Conservation (phyloP, 495 filamentous ascomycete species). For the Penicillium verhagenii region DNA sequence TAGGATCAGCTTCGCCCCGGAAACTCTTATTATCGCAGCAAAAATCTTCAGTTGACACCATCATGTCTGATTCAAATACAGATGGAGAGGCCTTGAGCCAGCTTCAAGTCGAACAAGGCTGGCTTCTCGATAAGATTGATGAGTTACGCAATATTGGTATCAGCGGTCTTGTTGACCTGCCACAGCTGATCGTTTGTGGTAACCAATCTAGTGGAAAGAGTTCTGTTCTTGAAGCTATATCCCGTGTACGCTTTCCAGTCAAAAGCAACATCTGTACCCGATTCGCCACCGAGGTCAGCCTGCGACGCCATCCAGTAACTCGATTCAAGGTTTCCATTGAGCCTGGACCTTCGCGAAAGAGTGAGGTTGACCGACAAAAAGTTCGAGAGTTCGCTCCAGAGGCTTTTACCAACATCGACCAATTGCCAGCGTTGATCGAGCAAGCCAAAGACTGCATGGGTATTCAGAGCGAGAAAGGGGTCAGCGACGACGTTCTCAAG, state of each 20-base stretch:
- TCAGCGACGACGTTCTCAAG: constrained; percentile 57
- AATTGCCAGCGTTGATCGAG: constrained; percentile 43
- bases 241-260: constrained; percentile 67
- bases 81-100: neutral
- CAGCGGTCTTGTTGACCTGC: constrained; percentile 56
- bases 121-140: constrained; percentile 57
- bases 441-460: constrained; percentile 53
- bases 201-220: constrained; percentile 72
- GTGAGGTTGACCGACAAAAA: constrained; percentile 10
- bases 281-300: constrained; percentile 65
- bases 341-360: constrained; percentile 26
- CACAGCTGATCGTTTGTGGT: constrained; percentile 73
- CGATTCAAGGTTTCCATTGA: constrained; percentile 49
- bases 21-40: too few relatives aligned
- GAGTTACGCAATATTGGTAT: constrained; percentile 55
- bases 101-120: neutral
- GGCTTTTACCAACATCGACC: constrained; percentile 21
- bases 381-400: constrained; percentile 8
- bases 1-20: too few relatives aligned
- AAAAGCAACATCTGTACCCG: constrained; percentile 64
- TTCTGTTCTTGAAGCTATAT: constrained; percentile 72
- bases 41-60: too few relatives aligned
- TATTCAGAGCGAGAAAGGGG: constrained; percentile 35
- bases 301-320: constrained; percentile 31
- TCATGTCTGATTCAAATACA: neutral